Evolutionary conservation across 2,329 filamentous ascomycete genomes (phyloP), one percentile per base, ranked within the genome.

Genomic region (Talaromyces sp.): DNA sequence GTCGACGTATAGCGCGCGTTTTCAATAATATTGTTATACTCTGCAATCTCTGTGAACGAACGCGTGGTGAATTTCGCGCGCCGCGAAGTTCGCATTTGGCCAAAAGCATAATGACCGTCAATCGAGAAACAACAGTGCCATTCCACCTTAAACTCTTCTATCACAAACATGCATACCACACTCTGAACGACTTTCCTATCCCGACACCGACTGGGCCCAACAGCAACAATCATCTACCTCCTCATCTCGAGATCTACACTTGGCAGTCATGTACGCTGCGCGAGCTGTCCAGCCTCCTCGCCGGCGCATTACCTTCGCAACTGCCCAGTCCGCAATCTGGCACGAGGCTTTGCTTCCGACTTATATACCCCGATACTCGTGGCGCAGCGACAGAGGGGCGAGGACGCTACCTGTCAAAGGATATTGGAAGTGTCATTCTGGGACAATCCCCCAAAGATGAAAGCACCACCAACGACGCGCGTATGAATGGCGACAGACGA

Each of bases 91-190:
- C 50, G 50, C 50, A 53, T 40, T n/a, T 27, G 18, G 27, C 27
- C 23, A 31, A 12, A 36, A 12, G 31, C 65, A 67, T 68, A 70
- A 73, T 59, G 67, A 67, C 64, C 60, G 68, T 62, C 70, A 70
- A 60, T 65, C 87, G 89, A 64, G 84, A 90, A 70, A 83, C 83
- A 54, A 90, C 87, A 12, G 87, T 90, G 3, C 93, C 92, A 5
- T 96, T 96, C 77, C 85, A 94, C 64, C 81, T 96, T 18, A 92
- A 90, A 73, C 84, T 96, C 63, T 96, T 93, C 80, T 96, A 94
- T 77, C 87, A 88, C 63, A 85, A 83, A 16, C 86, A 88, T 70
- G 82, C 84, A 51, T 93, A 92, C 70, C 89, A 94, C 76, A 85
- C 72, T 60, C 70, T 79, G 50, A 72, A 73, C 18, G 76, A 79